A percentile compares a stretch with the other conserved stretches of the same genome.
These are phyloP conservation scores for Adansonia gregorii DNA, from an alignment of 441 rosid genomes.

Conservation along the genomic window DNA sequence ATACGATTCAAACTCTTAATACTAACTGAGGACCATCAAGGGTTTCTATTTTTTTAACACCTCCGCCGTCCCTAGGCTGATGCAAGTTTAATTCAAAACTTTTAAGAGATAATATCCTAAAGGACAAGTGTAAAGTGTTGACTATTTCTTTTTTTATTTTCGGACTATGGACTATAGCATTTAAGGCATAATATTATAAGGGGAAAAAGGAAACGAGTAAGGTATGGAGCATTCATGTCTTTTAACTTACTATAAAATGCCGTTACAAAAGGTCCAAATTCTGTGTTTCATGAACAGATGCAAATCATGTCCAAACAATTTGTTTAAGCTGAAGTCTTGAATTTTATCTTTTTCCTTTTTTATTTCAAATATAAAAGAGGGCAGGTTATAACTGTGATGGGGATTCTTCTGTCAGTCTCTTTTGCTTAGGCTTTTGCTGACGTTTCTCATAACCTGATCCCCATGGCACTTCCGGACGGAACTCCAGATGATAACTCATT, in stretches of 20 bases:
- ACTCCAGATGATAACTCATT: conserved; percentile 44
- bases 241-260: conserved; percentile 46
- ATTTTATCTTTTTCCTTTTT: neutral
- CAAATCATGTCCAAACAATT: conserved; percentile 47
- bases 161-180: no score
- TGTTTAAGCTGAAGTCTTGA: conserved; percentile 20
- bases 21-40: no score
- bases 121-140: no score
- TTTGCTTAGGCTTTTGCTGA: conserved; percentile 51
- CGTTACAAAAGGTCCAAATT: conserved; percentile 58
- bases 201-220: neutral
- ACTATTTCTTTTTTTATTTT: no score
- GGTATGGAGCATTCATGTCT: conserved; percentile 57
- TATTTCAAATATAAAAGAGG: neutral
- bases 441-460: conserved; percentile 51
- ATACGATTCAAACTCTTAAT: no score
- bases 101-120: no score
- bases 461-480: conserved; percentile 56
- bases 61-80: no score
- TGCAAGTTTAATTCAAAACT: no score
- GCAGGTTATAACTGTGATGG: conserved; percentile 57
- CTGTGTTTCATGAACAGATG: conserved; percentile 57
- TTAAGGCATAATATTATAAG: no score
- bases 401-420: conserved; percentile 65
- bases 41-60: no score